phyloP scores from a whole-genome alignment of 2,329 filamentous ascomycete genomes.

The Monilinia aucupariae region DNA sequence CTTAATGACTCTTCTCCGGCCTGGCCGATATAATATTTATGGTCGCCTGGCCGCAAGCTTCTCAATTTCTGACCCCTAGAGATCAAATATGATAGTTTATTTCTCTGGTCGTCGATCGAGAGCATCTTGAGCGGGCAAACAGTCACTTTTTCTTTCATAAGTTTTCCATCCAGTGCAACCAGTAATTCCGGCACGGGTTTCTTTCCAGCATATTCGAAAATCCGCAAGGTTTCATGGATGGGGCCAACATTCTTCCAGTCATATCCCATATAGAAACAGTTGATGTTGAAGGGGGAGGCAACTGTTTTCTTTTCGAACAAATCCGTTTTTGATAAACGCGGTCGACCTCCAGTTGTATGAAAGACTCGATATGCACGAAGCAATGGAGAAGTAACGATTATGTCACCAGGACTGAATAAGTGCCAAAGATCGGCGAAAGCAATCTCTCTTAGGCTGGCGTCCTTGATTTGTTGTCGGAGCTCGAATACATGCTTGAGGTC shows the following conservation, averaged over 20 bases:
- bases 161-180: not conserved
- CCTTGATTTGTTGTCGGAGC: not conserved
- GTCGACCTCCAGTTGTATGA: slow-evolving; percentile 5
- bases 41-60: not conserved
- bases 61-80: slow-evolving; percentile 1
- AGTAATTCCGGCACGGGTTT: not conserved
- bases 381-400: slow-evolving; percentile 3
- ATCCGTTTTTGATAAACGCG: not conserved
- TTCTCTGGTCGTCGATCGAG: not conserved
- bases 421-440: slow-evolving; percentile 14
- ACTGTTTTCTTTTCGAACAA: not conserved
- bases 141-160: not conserved
- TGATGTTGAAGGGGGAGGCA: not conserved
- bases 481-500: slow-evolving; percentile 16
- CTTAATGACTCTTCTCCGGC: not conserved
- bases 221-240: slow-evolving; percentile 5
- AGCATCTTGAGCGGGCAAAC: not conserved
- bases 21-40: not conserved
- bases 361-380: slow-evolving; percentile 5
- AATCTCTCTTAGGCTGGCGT: not conserved
- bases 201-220: slow-evolving; percentile 8
- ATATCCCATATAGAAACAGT: slow-evolving; percentile 2
- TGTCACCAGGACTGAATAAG: slow-evolving; percentile 14
- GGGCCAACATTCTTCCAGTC: not conserved
- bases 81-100: not conserved